phyloP scores from a whole-genome alignment of 2,329 filamentous ascomycete species.

The Cladobotryum mycophilum region DNA sequence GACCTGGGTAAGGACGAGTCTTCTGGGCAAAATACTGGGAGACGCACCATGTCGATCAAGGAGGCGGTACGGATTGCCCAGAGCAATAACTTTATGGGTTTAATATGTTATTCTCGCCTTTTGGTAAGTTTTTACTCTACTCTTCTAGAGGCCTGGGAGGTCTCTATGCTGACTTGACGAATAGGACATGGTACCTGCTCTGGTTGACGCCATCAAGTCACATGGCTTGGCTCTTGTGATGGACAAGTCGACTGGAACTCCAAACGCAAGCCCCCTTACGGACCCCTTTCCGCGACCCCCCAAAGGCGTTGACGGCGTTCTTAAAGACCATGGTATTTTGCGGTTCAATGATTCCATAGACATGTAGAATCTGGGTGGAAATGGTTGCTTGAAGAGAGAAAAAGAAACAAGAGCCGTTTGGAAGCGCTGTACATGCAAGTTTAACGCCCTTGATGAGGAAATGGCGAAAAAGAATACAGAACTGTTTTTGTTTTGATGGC shows the following conservation, averaged over 20 bases:
- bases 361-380: constrained; percentile 35
- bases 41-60: constrained; percentile 79
- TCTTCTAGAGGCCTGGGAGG: no score
- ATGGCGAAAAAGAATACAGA: background rate
- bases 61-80: constrained; percentile 89
- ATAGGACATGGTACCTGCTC: constrained; percentile 85
- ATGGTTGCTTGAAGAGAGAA: background rate
- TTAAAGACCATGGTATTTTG: constrained; percentile 81
- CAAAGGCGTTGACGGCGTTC: constrained; percentile 78
- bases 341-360: constrained; percentile 92
- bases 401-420: no score
- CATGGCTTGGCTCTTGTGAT: constrained; percentile 88
- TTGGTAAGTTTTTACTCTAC: constrained; percentile 54
- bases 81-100: constrained; percentile 96
- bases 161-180: constrained; percentile 15
- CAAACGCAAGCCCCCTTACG: constrained; percentile 32
- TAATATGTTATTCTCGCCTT: constrained; percentile 83
- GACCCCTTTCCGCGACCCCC: constrained; percentile 58
- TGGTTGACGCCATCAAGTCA: constrained; percentile 90
- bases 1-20: constrained; percentile 65
- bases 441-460: background rate
- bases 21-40: constrained; percentile 51
- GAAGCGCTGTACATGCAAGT: no score
- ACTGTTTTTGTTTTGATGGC: no score
- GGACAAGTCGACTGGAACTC: constrained; percentile 64